These are phyloP conservation scores for Musa balbisiana DNA, from an alignment of 202 grass and related monocot genomes.

Conservation along the genomic window DNA sequence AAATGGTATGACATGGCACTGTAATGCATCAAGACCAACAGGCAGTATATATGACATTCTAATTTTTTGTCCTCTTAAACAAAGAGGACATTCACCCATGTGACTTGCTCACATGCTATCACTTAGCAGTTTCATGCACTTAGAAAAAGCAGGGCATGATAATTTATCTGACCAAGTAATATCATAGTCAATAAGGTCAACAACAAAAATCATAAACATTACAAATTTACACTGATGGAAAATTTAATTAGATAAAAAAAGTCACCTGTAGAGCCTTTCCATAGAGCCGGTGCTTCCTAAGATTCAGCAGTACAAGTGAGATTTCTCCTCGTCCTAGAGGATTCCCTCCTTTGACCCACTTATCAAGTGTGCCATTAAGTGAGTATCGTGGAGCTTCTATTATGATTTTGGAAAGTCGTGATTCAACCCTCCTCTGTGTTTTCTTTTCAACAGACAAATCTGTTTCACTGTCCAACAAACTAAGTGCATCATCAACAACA, in stretches of 20 bases:
- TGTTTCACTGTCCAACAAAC: slow-evolving; percentile 26
- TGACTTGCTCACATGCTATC: too few relatives aligned
- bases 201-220: neutral
- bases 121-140: too few relatives aligned
- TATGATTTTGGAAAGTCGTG: slow-evolving; percentile 38
- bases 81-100: neutral
- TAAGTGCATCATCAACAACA: slow-evolving; percentile 29
- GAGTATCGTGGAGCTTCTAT: slow-evolving; percentile 22
- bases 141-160: too few relatives aligned
- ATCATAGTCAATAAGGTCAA: too few relatives aligned
- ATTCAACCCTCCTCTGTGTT: slow-evolving; percentile 2
- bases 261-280: slow-evolving; percentile 70
- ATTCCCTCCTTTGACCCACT: slow-evolving; percentile 59
- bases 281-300: slow-evolving; percentile 39
- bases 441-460: slow-evolving; percentile 41
- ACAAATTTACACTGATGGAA: neutral
- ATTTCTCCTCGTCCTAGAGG: slow-evolving; percentile 33
- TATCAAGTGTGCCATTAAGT: slow-evolving; percentile 33
- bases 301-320: slow-evolving; percentile 23
- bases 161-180: too few relatives aligned
- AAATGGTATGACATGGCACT: neutral
- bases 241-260: slow-evolving; percentile 5
- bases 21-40: too few relatives aligned
- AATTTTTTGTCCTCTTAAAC: neutral
- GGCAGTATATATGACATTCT: too few relatives aligned